Base-by-base conservation (phyloP, 352 stramenopile genomes). In the Aphanomyces invadans region DNA sequence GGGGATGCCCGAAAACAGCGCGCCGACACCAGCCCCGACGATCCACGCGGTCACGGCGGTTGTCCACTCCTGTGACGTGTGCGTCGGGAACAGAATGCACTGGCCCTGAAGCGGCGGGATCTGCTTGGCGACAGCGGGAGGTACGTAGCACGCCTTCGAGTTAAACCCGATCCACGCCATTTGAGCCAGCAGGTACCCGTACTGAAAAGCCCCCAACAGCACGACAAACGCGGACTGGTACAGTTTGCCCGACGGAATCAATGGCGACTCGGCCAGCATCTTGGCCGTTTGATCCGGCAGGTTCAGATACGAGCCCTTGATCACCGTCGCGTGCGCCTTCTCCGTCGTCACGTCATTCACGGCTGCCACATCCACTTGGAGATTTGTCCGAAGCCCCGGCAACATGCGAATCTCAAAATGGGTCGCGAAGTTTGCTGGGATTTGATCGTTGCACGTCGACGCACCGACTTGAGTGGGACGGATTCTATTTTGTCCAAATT, bases 11-110 rank as follows among this genome's bases (percentile, higher is more conserved):
- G 74, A 79, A 4, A 55, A 53, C 3, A 89, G 71, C 55, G 67
- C 65, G 12, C 79, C 78, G 65, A 81, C 21, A 73, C 83, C 83
- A 10, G 73, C 80, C 11, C 77, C 78, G 53, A 84, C 65, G 62
- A 87, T 76, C 78, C 78, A 87, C 21, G 71, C 71, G 65, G 86
- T 84, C 44, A 73, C 71, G 39, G 70, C 76, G 38, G 75, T 77
- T 4, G 72, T 83, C 81, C 81, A 90, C 39, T 88, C 62, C 4
- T 66, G 65, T 7, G 73, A 68, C 0, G 80, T 74, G 64, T 87
- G 80, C 1, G 76, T 76, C 19, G 80, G 74, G 60, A 88, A 88
- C 70, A 86, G 79, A 28, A 86, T 62, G 62, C 78, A 86, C n/a
- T 71, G 78, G 36, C 71, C 76, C 23, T 65, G 23, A 11, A 55